These are phyloP conservation scores for Penstemon barbatus DNA, from an alignment of 257 asterid genomes.

Conservation along the genomic window DNA sequence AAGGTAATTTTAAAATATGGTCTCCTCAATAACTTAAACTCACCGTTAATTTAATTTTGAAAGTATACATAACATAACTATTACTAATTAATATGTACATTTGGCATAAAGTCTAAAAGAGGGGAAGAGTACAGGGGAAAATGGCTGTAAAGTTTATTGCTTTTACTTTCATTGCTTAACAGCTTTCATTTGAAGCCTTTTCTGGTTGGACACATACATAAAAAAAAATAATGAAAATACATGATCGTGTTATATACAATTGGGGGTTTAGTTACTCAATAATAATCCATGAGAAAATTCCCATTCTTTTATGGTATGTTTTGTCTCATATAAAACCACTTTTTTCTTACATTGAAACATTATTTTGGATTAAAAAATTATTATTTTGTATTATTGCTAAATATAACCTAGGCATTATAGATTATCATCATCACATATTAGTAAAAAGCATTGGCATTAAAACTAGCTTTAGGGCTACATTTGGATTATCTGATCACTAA, in stretches of 20 bases:
- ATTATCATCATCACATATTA: neutral
- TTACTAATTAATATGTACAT: too few relatives aligned
- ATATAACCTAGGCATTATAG: neutral
- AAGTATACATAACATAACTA: too few relatives aligned
- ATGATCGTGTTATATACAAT: conserved; percentile 16
- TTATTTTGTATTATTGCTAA: conserved; percentile 1
- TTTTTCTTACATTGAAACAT: conserved; percentile 16
- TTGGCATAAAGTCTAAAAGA: conserved; percentile 23
- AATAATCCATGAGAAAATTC: conserved; percentile 20
- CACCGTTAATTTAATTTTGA: too few relatives aligned
- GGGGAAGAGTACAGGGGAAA: conserved; percentile 26
- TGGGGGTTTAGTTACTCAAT: neutral
- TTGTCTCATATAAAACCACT: conserved; percentile 32
- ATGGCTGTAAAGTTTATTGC: conserved; percentile 36
- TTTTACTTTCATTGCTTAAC: conserved; percentile 31
- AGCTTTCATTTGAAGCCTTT: conserved; percentile 37
- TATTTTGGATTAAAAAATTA: neutral
- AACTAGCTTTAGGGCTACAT: too few relatives aligned
- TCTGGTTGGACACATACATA: conserved; percentile 29
- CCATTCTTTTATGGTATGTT: conserved; percentile 27
- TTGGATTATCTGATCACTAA: too few relatives aligned
- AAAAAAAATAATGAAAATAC: conserved; percentile 14
- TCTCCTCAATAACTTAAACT: too few relatives aligned
- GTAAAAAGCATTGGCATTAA: neutral
- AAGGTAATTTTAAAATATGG: too few relatives aligned